Percentiles rank a stretch among this genome's conserved stretches.
These are phyloP conservation scores for Trichaptum fuscoviolaceum DNA, from an alignment of 768 basidiomycete species.

Conservation along the genomic window DNA sequence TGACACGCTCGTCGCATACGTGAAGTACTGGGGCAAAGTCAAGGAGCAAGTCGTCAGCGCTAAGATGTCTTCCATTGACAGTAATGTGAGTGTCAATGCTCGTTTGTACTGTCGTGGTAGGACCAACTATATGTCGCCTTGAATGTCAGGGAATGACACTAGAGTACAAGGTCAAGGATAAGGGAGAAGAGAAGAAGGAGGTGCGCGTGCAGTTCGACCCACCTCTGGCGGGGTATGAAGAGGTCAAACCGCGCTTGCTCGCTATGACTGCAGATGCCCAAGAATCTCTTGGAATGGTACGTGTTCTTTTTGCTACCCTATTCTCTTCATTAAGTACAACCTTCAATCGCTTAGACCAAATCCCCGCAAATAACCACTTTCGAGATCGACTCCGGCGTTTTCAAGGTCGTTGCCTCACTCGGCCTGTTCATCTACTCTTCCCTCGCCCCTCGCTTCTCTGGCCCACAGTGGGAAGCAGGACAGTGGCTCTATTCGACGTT, in stretches of 20 bases:
- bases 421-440: conserved; percentile 30
- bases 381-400: conserved; percentile 32
- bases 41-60: conserved; percentile 49
- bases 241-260: conserved; percentile 74
- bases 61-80: conserved; percentile 64
- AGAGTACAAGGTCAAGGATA: conserved; percentile 48
- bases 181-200: conserved; percentile 36
- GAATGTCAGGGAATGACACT: conserved; percentile 62
- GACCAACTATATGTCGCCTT: not conserved
- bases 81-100: conserved; percentile 40
- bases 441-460: conserved; percentile 16
- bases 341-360: conserved; percentile 41
- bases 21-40: conserved; percentile 69
- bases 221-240: conserved; percentile 67
- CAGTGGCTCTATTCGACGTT: conserved; percentile 11
- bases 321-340: conserved; percentile 9
- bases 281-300: conserved; percentile 74
- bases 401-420: conserved; percentile 24
- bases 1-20: conserved; percentile 80
- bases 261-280: conserved; percentile 80
- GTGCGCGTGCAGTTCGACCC: conserved; percentile 63
- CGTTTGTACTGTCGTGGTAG: not conserved
- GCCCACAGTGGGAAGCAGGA: conserved; percentile 12
- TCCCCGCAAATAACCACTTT: conserved; percentile 59
- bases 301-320: conserved; percentile 18